These are phyloP conservation scores for Cladophialophora carrionii DNA, from an alignment of 2,329 filamentous ascomycete genomes.

Conservation along the genomic window DNA sequence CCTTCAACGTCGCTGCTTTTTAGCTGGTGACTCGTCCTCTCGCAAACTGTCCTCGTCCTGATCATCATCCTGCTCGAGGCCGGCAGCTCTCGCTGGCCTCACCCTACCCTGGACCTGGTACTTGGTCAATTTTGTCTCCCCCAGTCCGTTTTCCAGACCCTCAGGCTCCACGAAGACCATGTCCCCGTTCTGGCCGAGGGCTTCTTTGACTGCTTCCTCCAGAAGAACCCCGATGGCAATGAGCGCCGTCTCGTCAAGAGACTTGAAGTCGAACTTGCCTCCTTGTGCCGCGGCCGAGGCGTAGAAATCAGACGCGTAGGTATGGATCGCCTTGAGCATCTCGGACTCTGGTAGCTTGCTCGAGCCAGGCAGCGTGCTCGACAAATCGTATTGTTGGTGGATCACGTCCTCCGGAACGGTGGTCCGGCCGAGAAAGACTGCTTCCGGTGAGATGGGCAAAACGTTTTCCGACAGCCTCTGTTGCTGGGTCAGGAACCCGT, in stretches of 20 bases:
- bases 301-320: constrained; percentile 62
- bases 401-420: constrained; percentile 56
- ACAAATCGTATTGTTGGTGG: constrained; percentile 59
- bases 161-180: constrained; percentile 59
- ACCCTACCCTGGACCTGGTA: constrained; percentile 37
- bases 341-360: constrained; percentile 60
- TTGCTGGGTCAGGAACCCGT: constrained; percentile 42
- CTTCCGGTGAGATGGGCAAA: constrained; percentile 58
- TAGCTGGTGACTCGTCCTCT: constrained; percentile 29
- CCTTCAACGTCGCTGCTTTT: constrained; percentile 27
- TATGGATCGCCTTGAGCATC: constrained; percentile 60
- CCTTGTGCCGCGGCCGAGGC: constrained; percentile 42
- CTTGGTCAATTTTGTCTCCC: constrained; percentile 30
- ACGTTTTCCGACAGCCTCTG: constrained; percentile 26
- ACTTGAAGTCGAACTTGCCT: constrained; percentile 51
- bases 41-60: constrained; percentile 26
- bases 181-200: constrained; percentile 61
- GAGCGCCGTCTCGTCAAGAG: constrained; percentile 65
- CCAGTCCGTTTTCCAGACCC: constrained; percentile 33
- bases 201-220: constrained; percentile 59
- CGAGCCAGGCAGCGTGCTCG: constrained; percentile 5
- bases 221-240: constrained; percentile 63
- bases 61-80: constrained; percentile 24
- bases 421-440: constrained; percentile 58
- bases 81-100: constrained; percentile 10